A percentile compares a stretch with the other conserved stretches of the same genome.
These are phyloP conservation scores for Colletotrichum orbiculare DNA, from an alignment of 2,329 filamentous ascomycete species.

Conservation along the genomic window DNA sequence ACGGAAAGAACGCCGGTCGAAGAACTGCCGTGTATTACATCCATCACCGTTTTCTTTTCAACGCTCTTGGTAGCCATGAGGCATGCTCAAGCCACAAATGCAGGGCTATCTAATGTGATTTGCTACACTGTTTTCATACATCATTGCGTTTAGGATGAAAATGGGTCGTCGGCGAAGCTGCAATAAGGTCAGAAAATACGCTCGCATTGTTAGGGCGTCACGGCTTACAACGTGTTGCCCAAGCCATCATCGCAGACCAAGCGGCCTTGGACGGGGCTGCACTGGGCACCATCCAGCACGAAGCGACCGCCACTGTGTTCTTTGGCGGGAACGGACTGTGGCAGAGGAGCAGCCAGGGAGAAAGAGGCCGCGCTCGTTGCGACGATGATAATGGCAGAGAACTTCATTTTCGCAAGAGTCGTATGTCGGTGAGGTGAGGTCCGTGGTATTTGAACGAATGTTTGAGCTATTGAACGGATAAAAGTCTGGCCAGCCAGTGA, in stretches of 20 bases:
- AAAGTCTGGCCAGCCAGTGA: slow-evolving; percentile 21
- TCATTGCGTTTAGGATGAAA: slow-evolving; percentile 10
- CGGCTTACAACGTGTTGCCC: slow-evolving; percentile 26
- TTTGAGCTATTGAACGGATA: not conserved
- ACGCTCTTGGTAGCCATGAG: no score
- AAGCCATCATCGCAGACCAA: slow-evolving; percentile 26
- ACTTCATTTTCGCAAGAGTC: slow-evolving; percentile 5
- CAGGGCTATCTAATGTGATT: no score
- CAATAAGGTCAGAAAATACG: not conserved
- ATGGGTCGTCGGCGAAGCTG: slow-evolving; percentile 29
- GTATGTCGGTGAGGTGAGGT: not conserved
- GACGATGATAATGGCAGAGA: slow-evolving; percentile 5
- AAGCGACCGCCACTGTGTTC: slow-evolving; percentile 14
- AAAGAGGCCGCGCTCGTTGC: slow-evolving; percentile 1
- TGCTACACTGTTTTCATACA: no score
- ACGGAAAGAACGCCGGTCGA: no score
- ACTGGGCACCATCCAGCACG: slow-evolving; percentile 23
- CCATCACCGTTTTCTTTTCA: no score
- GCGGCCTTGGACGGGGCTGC: slow-evolving; percentile 28
- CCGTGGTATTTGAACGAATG: not conserved
- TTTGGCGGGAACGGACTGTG: slow-evolving; percentile 15
- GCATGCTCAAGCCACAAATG: no score
- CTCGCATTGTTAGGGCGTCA: not conserved
- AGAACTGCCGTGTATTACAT: no score
- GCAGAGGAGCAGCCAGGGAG: slow-evolving; percentile 7